Base-by-base conservation (phyloP, 2,329 filamentous ascomycete genomes). In the Trichoderma arundinaceum region DNA sequence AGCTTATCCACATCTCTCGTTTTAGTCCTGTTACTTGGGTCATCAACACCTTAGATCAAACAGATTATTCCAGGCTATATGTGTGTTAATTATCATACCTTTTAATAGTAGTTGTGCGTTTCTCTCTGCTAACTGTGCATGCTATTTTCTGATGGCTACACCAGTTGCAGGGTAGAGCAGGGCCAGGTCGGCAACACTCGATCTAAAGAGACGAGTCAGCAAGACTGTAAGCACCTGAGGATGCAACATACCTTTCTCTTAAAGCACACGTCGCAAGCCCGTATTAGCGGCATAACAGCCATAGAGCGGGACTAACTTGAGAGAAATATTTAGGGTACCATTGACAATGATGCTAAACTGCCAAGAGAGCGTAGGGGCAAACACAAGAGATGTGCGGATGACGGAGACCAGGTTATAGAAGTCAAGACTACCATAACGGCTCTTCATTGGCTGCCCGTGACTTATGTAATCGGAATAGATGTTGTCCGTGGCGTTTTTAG, bases 91-190 rank as follows among this genome's bases (percentile, higher is more conserved):
- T 39, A 12, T 9, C 7, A 6, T 15, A 60, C 57, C 44, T 51
- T 17, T 60, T 60, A 10, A 22, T 38, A 13, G 57, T 15, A 39
- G 7, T 1, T 17, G 8, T 51, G 10, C 19, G 22, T 4, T 60
- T 39, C 39, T 60, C 33, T 13, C 57, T 38, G 10, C 32, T 60
- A 13, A 60, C 3, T 3, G 57, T 51, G 2, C 57, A 60, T 51
- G 44, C 35, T 9, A 60, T 17, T 2, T 41, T 32, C 7, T 60
- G 57, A 49, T 60, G 44, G 17, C 33, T 51, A 12, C 57, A 60
- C 57, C 57, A 60, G 22, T 60, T 60, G 33, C 57, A 60, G 57
- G 57, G 57, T 49, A 60, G 13, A 35, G 32, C 33, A 28, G 57
- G 57, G 7, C 35, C 44, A 8, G 57, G 44, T 7, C 57, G 57